Base-by-base conservation (phyloP, 2,329 filamentous ascomycete genomes). In the Colletotrichum cuscutae region DNA sequence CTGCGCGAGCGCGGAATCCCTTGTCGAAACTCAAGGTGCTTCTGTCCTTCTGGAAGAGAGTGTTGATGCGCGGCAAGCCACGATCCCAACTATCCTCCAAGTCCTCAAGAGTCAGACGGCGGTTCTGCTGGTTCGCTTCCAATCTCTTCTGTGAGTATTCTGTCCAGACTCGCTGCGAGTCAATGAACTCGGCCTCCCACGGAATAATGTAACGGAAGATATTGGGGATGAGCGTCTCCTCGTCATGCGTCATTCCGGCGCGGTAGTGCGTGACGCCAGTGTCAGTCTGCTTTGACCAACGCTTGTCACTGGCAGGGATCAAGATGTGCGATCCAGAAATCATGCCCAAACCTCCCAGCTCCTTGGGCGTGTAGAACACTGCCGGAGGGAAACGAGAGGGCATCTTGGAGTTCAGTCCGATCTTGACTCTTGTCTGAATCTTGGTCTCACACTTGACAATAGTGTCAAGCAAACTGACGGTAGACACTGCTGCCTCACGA, bases 381-480 rank as follows among this genome's bases (percentile, higher is more conserved):
- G 97, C 97, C 22, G 97, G 97, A 22, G 97, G 97, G 87, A 99
- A 99, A 86, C 97, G 93, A 54, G 95, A 98, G 65, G 97, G 97
- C 97, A 99, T 99, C 86, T 99, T 99, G 5, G 96, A 98, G 84
- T 99, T 99, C 73, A 99, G 84, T 2, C 97, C 97, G 78, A 99
- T 99, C 89, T 99, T 99, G 78, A 99, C 97, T 81, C 97, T 91
- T 5, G 97, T 99, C 84, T 99, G 97, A 66, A 99, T 99, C 87
- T 99, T 99, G 15, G 97, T 99, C 84, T 99, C 97, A 77, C 97
- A 99, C 85, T 99, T 99, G 81, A 99, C 97, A 77, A 99, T 99
- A 0, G 96, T 98, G 80, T 99, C 97, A 3, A 99, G 89, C 5
- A 99, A 87, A 74, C 95, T 94, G 73, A 98, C 94, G 0, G 97